Base-by-base conservation (phyloP, 371 early-diverging fungal species). In the Catenaria anguillulae region DNA sequence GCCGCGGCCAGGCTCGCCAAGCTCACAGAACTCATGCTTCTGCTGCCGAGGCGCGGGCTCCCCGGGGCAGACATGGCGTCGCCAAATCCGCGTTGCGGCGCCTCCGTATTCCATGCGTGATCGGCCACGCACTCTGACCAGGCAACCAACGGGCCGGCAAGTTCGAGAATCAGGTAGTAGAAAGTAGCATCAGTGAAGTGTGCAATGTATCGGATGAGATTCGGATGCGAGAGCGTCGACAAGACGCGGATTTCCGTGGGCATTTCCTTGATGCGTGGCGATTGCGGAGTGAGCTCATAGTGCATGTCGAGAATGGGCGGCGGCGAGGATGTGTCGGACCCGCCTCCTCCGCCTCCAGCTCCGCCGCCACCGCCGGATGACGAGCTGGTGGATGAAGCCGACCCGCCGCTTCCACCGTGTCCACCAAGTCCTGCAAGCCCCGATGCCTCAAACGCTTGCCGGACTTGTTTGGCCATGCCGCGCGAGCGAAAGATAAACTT, bases 161-260 rank as follows among this genome's bases (percentile, higher is more conserved):
- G 43, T 15, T 58, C 58, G 8, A 42, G n/a, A 19, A 58, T 36
- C 15, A 58, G 43, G 43, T 58, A 58, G 31, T 40, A 58, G 36
- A 58, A 58, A 15, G 24, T 24, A 15, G 8, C 24, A 31, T 58
- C 58, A 12, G 12, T 19, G 36, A 6, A 58, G 21, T 58, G 43
- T 10, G n/a, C 36, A 2, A 58, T 1, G 13, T 26, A 33, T 2
- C 31, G 36, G 26, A 58, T 58, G n/a, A 58, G n/a, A 31, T 35
- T 34, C 24, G 6, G 33, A 36, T 58, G 58, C 17, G 36, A 21
- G 29, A 58, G 21, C 36, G 13, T 13, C 12, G n/a, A 19, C 35
- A 58, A 36, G 17, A 58, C 31, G 36, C 29, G 36, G 31, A 58
- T 58, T 23, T 58, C 58, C 24, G 12, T 12, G n/a, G 58, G 58